phyloP scores from a whole-genome alignment of 495 filamentous ascomycete genomes.

The Aspergillus heteromorphus region DNA sequence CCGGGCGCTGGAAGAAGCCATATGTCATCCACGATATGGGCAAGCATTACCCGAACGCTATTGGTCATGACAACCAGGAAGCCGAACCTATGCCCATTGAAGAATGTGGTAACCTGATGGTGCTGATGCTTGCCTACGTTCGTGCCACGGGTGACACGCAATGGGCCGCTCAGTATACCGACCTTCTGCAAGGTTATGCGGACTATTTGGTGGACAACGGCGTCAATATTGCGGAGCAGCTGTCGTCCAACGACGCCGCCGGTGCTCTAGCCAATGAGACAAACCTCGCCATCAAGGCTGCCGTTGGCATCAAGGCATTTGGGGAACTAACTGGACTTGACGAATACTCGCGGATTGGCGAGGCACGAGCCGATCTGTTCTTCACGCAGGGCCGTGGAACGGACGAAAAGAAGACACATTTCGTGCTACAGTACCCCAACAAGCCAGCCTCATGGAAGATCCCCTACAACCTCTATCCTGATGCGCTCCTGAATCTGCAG shows the following conservation, averaged over 20 bases:
- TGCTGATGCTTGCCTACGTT: slow-evolving; percentile 38
- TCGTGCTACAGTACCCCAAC: slow-evolving; percentile 38
- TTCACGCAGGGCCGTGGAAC: slow-evolving; percentile 34
- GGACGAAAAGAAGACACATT: slow-evolving; percentile 36
- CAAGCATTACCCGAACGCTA: slow-evolving; percentile 43
- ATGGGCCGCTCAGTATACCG: slow-evolving; percentile 31
- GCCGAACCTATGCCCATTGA: slow-evolving; percentile 47
- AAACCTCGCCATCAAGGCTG: slow-evolving; percentile 53
- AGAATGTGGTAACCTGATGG: slow-evolving; percentile 42
- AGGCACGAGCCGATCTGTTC: slow-evolving; percentile 34
- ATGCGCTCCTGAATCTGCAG: slow-evolving; percentile 37
- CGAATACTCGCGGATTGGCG: slow-evolving; percentile 36
- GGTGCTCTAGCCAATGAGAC: slow-evolving; percentile 49
- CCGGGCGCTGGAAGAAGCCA: slow-evolving; percentile 36
- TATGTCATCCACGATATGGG: slow-evolving; percentile 46
- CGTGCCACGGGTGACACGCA: slow-evolving; percentile 35
- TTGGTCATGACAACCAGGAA: slow-evolving; percentile 40
- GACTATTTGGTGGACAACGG: slow-evolving; percentile 48
- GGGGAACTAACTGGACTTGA: slow-evolving; percentile 33
- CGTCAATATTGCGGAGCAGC: slow-evolving; percentile 44
- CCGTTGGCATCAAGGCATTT: slow-evolving; percentile 48
- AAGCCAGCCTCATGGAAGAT: slow-evolving; percentile 34
- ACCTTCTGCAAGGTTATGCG: slow-evolving; percentile 39
- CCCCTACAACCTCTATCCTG: slow-evolving; percentile 43
- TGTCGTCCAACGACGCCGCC: slow-evolving; percentile 52